phyloP scores from a whole-genome alignment of 768 basidiomycete genomes.

The Hysterangium stoloniferum region DNA sequence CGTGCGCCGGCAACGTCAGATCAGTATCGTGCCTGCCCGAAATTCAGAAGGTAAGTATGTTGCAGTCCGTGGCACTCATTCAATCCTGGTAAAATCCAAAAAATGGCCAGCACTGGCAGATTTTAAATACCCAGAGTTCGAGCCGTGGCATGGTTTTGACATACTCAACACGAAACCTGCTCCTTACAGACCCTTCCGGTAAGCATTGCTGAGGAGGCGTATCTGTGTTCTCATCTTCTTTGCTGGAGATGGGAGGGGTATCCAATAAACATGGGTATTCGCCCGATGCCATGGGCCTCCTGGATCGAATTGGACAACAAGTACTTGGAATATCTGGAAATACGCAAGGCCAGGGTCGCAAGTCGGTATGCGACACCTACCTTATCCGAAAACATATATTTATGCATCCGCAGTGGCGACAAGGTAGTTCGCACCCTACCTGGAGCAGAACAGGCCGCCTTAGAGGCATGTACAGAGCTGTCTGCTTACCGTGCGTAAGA shows the following conservation, averaged over 20 bases:
- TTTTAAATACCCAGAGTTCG: neutral
- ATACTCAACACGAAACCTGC: slow-evolving; percentile 11
- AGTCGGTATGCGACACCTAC: neutral
- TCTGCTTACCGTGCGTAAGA: slow-evolving; percentile 5
- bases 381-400: neutral
- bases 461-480: slow-evolving; percentile 10
- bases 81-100: too few species aligned
- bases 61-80: neutral
- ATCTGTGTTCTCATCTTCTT: neutral
- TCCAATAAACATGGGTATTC: slow-evolving; percentile 52
- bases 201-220: slow-evolving; percentile 14
- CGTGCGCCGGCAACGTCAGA: slow-evolving; percentile 3
- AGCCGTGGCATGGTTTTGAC: slow-evolving; percentile 11
- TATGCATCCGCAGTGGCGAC: slow-evolving; percentile 29
- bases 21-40: too few species aligned
- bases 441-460: slow-evolving; percentile 17
- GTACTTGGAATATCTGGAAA: slow-evolving; percentile 45
- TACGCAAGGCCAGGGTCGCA: slow-evolving; percentile 31
- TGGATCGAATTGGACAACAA: slow-evolving; percentile 69
- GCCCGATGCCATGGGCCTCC: slow-evolving; percentile 57
- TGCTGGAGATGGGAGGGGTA: neutral
- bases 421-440: slow-evolving; percentile 41
- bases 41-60: neutral
- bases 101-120: slow-evolving; percentile 7
- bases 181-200: slow-evolving; percentile 20